These are phyloP conservation scores for Fusarium oxysporum DNA, from an alignment of 2,329 filamentous ascomycete genomes.

Conservation along the genomic window DNA sequence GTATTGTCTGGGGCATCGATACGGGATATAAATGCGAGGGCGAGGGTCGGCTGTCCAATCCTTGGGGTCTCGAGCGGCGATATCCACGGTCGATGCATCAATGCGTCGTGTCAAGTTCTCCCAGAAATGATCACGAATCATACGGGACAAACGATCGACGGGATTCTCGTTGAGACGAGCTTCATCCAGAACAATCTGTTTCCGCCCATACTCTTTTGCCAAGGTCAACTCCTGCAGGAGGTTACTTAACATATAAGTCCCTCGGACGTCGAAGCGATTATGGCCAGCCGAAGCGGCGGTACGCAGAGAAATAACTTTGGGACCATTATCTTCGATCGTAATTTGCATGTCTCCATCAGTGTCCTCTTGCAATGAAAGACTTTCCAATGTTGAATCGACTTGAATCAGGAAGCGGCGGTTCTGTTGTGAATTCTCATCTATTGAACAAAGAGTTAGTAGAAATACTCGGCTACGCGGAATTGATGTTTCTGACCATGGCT, in stretches of 20 bases:
- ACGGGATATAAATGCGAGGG: conserved; percentile 91
- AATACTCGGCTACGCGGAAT: neutral
- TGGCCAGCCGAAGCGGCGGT: conserved; percentile 88
- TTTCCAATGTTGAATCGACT: conserved; percentile 84
- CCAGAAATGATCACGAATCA: conserved; percentile 95
- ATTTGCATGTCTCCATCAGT: conserved; percentile 96
- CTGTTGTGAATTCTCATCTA: conserved; percentile 79
- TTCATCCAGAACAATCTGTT: conserved; percentile 91
- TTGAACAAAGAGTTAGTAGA: conserved; percentile 9
- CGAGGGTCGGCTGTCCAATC: conserved; percentile 93
- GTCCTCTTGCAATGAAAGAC: conserved; percentile 86
- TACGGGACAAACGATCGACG: conserved; percentile 84
- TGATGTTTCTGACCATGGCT: conserved; percentile 63
- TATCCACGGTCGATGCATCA: conserved; percentile 86
- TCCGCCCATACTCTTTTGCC: conserved; percentile 89
- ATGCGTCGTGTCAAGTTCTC: conserved; percentile 89
- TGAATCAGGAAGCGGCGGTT: conserved; percentile 84
- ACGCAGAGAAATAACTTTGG: conserved; percentile 88
- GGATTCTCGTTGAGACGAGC: conserved; percentile 94
- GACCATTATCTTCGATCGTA: conserved; percentile 94
- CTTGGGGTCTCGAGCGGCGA: conserved; percentile 90
- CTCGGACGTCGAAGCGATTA: conserved; percentile 90
- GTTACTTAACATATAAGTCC: conserved; percentile 98
- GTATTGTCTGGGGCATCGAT: conserved; percentile 85
- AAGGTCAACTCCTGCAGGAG: conserved; percentile 93